Base-by-base conservation (phyloP, 2,329 filamentous ascomycete species). In the Claviceps sorghi region DNA sequence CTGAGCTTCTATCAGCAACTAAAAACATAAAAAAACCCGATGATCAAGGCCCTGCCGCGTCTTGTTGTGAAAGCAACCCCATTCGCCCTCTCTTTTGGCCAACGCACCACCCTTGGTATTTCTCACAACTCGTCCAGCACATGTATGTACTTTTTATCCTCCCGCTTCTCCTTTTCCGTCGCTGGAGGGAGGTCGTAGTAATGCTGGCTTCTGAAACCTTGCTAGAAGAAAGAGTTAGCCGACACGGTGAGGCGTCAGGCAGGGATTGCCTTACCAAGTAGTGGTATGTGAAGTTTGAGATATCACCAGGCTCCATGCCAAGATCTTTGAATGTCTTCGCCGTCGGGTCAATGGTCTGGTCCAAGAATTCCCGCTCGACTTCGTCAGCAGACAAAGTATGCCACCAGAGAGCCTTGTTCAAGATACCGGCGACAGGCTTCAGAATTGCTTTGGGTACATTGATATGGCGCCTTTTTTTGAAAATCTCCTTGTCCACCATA, bases 291-390 rank as follows among this genome's bases (percentile, higher is more conserved):
- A 88, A 82, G 68, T 86, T 83, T 67, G 79, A 83, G 62, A 97
- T 79, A 57, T 97, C 90, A 47, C 82, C 86, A 32, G 91, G 88
- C 70, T 89, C 85, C 58, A 98, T 95, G 55, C 81, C 87, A 47
- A 98, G 77, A 65, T 97, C 90, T 70, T 86, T 86, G 73, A 97
- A 95, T 1, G 93, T 97, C 79, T 96, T 97, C 58, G 93, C 93
- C 36, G 76, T 81, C 54, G 82, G 82, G 68, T 98, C 93, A 64
- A 98, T 94, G 60, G 80, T 74, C 69, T 98, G 93, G 69, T 98
- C 86, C 61, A 95, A 80, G 69, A 91, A 95, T 69, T 98, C 90
- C 57, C 86, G 79, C 75, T 96, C 89, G 13, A 98, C 77, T 67
- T 95, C 82, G 63, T 97, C 90, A 41, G 81, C 80, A 36, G 86